A percentile compares a stretch with the other conserved stretches of the same genome.
Evolutionary conservation across 768 basidiomycete species (phyloP).

Genomic region (Clavulina sp.): DNA sequence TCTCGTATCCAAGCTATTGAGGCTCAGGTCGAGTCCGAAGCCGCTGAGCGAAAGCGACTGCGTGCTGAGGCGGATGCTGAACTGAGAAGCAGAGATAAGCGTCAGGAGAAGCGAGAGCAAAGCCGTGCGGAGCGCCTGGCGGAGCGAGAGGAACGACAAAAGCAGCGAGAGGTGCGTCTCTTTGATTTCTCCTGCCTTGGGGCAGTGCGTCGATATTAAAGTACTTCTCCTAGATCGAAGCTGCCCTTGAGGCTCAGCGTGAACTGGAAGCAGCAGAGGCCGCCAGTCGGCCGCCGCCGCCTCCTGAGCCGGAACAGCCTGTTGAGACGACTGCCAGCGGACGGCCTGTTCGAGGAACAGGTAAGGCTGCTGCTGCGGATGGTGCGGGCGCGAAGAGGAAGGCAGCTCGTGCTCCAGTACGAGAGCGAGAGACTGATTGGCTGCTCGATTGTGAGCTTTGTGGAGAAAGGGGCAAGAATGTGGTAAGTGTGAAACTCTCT

Average conservation of each 20-base stretch:
- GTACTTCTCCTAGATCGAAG: neutral
- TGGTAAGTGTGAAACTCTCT: constrained; percentile 30
- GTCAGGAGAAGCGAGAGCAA: constrained; percentile 37
- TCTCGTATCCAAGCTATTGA: constrained; percentile 75
- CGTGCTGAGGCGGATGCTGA: constrained; percentile 33
- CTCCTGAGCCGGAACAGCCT: neutral
- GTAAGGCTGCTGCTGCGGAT: neutral
- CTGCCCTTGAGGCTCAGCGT: neutral
- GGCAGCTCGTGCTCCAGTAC: constrained; percentile 27
- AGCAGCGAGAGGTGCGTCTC: constrained; percentile 24
- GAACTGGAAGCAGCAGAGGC: neutral
- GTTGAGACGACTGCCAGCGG: neutral
- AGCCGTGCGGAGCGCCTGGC: neutral
- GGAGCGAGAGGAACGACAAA: constrained; percentile 13
- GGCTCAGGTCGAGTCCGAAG: constrained; percentile 35
- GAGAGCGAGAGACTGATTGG: constrained; percentile 48
- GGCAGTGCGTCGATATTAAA: neutral
- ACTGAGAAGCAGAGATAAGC: constrained; percentile 34
- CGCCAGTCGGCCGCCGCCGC: neutral
- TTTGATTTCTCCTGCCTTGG: neutral
- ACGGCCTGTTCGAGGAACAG: neutral
- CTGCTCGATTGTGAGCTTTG: constrained; percentile 82
- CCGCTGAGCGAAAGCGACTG: constrained; percentile 32
- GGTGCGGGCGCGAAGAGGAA: neutral
- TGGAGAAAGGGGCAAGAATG: constrained; percentile 47